phyloP scores from a whole-genome alignment of 306 rosid genomes.

The Cyclanthera cordifolia region DNA sequence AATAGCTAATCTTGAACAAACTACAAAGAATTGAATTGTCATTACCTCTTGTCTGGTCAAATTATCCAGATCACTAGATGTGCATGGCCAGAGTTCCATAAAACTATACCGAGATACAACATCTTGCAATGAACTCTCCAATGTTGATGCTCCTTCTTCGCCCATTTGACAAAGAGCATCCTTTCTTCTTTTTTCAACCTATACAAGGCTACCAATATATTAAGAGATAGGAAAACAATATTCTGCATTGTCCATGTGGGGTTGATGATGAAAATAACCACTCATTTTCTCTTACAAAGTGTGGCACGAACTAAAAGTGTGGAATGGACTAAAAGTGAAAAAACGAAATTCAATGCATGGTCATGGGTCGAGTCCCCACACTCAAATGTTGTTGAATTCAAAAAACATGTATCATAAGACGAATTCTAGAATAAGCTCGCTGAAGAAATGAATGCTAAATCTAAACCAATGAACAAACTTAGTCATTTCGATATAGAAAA shows the following conservation, averaged over 20 bases:
- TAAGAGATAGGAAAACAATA: not conserved
- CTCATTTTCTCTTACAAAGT: not conserved
- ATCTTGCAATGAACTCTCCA: slow-evolving; percentile 66
- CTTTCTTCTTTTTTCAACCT: slow-evolving; percentile 90
- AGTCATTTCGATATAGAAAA: not conserved
- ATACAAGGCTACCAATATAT: slow-evolving; percentile 9
- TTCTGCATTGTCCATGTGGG: not conserved
- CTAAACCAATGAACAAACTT: not conserved
- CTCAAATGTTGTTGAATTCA: too few species aligned
- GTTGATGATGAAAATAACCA: not conserved
- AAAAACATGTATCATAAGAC: not conserved
- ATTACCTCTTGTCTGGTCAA: slow-evolving; percentile 71
- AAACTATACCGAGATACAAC: slow-evolving; percentile 83
- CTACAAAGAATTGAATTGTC: not conserved
- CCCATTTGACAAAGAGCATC: slow-evolving; percentile 60
- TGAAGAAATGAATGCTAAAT: too few species aligned
- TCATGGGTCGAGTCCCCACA: too few species aligned
- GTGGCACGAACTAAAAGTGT: not conserved
- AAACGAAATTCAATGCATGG: not conserved
- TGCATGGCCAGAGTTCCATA: slow-evolving; percentile 94
- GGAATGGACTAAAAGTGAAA: not conserved
- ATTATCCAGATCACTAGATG: slow-evolving; percentile 72
- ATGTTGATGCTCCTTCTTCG: slow-evolving; percentile 55
- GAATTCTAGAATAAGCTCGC: too few species aligned
- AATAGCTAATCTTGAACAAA: slow-evolving; percentile 4